Conservation (phyloP, 768 basidiomycete species). For the Daedaleopsis nitida region DNA sequence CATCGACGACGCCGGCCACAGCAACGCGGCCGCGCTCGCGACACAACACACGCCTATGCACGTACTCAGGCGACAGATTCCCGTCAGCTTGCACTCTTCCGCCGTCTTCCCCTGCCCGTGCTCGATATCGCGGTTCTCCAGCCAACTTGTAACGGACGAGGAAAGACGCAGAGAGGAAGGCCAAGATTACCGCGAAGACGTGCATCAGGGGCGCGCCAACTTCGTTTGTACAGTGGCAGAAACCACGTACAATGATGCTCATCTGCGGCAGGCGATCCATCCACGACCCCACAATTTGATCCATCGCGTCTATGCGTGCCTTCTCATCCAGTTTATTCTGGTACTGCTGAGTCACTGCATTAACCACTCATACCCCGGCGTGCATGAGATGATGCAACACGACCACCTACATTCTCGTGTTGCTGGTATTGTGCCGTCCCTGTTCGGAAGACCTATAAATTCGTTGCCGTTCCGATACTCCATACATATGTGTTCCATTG, state of each 20-base stretch:
- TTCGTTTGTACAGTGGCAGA: not conserved
- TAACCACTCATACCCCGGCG: not conserved
- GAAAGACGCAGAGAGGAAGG: constrained; percentile 60
- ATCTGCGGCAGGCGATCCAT: constrained; percentile 62
- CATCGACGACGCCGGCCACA: constrained; percentile 14
- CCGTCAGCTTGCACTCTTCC: no score
- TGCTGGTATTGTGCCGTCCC: no score
- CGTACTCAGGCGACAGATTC: constrained; percentile 11
- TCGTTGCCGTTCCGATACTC: no score
- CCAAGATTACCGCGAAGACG: constrained; percentile 48
- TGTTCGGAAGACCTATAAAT: no score
- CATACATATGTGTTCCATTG: no score
- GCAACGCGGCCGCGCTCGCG: constrained; percentile 17
- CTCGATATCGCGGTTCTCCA: constrained; percentile 43
- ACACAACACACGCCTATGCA: constrained; percentile 41
- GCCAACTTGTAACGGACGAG: constrained; percentile 56
- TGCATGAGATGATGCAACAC: not conserved
- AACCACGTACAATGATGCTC: constrained; percentile 51
- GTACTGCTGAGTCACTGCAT: constrained; percentile 50
- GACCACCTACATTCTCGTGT: not conserved
- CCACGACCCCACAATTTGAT: constrained; percentile 56
- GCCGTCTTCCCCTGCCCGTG: constrained; percentile 17
- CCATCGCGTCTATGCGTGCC: constrained; percentile 45
- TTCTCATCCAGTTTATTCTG: constrained; percentile 50
- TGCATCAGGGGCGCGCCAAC: constrained; percentile 58